A percentile compares a stretch with the other conserved stretches of the same genome.
phyloP scores from a whole-genome alignment of 768 basidiomycete species.

The Jaapia argillacea region DNA sequence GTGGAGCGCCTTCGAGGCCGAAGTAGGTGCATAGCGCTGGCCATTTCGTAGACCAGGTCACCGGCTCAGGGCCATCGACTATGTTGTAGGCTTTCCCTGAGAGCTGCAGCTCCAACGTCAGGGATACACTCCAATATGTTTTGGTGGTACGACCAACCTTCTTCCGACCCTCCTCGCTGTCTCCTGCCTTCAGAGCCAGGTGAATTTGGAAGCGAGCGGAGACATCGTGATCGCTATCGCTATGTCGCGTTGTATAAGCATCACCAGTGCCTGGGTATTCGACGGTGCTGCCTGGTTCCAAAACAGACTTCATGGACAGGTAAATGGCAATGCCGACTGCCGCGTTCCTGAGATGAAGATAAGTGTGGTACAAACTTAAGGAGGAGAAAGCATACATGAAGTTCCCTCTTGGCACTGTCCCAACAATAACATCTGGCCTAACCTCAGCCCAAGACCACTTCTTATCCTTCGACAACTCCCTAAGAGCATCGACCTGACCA shows the following conservation, averaged over 20 bases:
- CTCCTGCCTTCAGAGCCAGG: not conserved
- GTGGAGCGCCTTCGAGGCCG: conserved; percentile 1
- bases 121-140: no score
- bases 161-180: not conserved
- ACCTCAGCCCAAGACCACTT: not conserved
- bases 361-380: not conserved
- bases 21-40: not conserved
- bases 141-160: no score
- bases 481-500: not conserved
- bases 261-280: not conserved
- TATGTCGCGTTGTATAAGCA: not conserved
- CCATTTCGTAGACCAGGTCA: not conserved
- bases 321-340: not conserved
- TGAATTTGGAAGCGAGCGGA: not conserved
- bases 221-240: not conserved
- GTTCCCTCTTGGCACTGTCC: not conserved
- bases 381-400: not conserved
- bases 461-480: not conserved
- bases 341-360: not conserved
- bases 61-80: not conserved
- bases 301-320: not conserved
- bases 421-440: not conserved
- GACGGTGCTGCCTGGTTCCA: not conserved
- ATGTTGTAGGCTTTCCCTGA: not conserved
- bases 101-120: no score